Base-by-base conservation (phyloP, 2,329 filamentous ascomycete species). In the Colletotrichum ledebouriae region DNA sequence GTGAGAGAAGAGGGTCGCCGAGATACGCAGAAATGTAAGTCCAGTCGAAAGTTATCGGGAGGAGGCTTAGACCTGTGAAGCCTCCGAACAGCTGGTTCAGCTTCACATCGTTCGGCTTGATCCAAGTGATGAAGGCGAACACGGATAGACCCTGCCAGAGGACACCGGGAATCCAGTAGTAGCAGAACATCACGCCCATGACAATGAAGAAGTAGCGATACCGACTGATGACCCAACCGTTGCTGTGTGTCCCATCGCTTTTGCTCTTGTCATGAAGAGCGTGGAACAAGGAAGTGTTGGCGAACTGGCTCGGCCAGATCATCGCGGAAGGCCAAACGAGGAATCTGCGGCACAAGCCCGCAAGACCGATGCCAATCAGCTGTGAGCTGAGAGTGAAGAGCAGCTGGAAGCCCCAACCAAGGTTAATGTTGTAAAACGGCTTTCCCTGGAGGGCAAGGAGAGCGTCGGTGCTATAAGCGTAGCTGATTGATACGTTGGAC, bases 31-130 rank as follows among this genome's bases (percentile, higher is more conserved):
- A 83, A 70, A 85, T 76, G 57, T 80, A 77, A 3, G 78, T 80
- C 82, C 83, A 85, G 71, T 85, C 83, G 69, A 90, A 89, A 0
- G 86, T 88, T 17, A 88, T 83, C 3, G 88, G 87, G 61, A 89
- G 83, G n/a, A 90, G 76, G 1, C 86, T 88, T 17, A 89, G 79
- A 1, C 87, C 87, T 15, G 85, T 86, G 71, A 81, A 82, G 2
- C 85, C 85, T 11, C 88, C 88, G 69, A 90, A 89, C 5, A 90
- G 73, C 76, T 90, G 87, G 75, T 90, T 90, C 69, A 90, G 76
- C 12, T 87, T 75, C 3, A 86, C 80, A 64, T 84, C 89, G 58
- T 89, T 80, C 4, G 88, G 88, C 15, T 84, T 85, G 66, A 89
- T 86, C 81, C 82, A 91, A 46, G 87, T 89, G 34, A 87, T 77